Conservation (phyloP, 371 early-diverging fungal genomes). For the Neoconidiobolus thromboides region DNA sequence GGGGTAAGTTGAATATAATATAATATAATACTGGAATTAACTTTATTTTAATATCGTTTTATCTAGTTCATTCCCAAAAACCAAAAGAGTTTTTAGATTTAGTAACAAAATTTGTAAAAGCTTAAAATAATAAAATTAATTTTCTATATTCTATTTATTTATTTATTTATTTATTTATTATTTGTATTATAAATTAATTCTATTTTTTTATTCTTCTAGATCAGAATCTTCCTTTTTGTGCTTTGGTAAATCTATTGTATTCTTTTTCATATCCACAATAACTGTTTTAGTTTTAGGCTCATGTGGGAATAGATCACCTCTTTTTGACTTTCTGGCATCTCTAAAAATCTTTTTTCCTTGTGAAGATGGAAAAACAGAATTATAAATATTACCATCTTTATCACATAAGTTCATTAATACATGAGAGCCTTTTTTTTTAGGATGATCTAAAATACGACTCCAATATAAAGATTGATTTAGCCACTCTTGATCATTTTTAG, state of each 20-base stretch:
- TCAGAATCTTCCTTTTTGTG: no score
- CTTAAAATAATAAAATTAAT: conserved; percentile 4
- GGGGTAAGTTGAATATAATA: conserved; percentile 35
- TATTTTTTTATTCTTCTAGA: no score
- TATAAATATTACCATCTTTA: conserved; percentile 16
- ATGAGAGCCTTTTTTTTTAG: conserved; percentile 57
- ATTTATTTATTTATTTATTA: background rate
- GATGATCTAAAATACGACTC: conserved; percentile 50
- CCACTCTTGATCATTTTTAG: conserved; percentile 2
- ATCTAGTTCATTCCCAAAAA: background rate
- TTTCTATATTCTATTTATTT: background rate
- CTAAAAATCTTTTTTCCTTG: conserved; percentile 52
- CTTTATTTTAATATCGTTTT: background rate
- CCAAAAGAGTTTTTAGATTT: conserved; percentile 20
- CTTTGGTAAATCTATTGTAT: no score
- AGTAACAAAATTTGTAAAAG: conserved; percentile 21
- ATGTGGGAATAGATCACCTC: conserved; percentile 74
- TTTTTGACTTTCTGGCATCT: conserved; percentile 54
- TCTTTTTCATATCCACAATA: background rate
- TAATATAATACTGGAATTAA: background rate
- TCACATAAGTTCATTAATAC: conserved; percentile 53
- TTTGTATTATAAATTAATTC: background rate
- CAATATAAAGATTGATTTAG: conserved; percentile 20
- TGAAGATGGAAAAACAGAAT: conserved; percentile 33
- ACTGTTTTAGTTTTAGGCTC: background rate